Conservation (phyloP, 495 filamentous ascomycete genomes). For the Choiromyces venosus region DNA sequence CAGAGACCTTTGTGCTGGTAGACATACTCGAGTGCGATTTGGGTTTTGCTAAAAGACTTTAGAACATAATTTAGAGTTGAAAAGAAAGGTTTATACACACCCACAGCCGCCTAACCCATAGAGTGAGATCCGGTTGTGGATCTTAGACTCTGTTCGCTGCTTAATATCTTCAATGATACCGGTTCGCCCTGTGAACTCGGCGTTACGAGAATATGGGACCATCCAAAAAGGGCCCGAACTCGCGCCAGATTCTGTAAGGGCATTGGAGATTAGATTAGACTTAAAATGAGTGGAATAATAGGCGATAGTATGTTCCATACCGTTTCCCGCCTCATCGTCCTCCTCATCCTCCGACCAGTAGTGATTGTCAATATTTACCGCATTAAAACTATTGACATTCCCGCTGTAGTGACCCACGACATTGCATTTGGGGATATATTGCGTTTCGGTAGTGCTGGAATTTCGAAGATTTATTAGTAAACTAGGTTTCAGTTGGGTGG, state of each 20-base stretch:
- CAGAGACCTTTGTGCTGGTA: conserved; percentile 25
- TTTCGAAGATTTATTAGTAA: not conserved
- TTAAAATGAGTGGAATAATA: not conserved
- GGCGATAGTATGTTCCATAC: not conserved
- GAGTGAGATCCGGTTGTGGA: conserved; percentile 40
- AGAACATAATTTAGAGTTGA: not conserved
- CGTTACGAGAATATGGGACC: conserved; percentile 43
- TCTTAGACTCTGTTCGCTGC: conserved; percentile 20
- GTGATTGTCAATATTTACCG: not conserved
- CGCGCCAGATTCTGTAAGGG: not conserved
- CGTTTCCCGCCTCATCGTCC: not conserved
- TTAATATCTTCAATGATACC: conserved; percentile 42
- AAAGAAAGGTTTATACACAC: conserved; percentile 39
- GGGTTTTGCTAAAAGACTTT: conserved; percentile 45
- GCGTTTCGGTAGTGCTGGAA: not conserved
- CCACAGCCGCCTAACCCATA: conserved; percentile 49
- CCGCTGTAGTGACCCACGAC: not conserved
- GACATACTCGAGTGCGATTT: conserved; percentile 49
- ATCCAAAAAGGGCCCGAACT: not conserved
- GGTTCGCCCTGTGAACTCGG: conserved; percentile 46
- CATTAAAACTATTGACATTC: not conserved
- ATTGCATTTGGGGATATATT: not conserved
- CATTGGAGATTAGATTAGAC: not conserved
- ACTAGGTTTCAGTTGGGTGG: not conserved
- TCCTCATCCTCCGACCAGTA: not conserved